These are phyloP conservation scores for Kwoniella sp. DNA, from an alignment of 768 basidiomycete species.

Conservation along the genomic window DNA sequence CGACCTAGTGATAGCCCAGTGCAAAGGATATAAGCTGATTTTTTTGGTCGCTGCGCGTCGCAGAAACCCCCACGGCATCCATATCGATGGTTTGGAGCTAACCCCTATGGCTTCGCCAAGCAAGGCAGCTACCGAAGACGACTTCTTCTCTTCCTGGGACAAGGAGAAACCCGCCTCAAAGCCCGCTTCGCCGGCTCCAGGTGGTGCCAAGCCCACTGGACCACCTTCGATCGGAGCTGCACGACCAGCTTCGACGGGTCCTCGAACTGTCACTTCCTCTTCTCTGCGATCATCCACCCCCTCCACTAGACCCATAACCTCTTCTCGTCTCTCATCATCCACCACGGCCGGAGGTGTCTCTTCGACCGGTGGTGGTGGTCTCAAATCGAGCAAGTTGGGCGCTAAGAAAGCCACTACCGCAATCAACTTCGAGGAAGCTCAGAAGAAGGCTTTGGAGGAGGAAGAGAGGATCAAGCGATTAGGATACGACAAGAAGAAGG, in stretches of 20 bases:
- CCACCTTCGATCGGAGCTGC: constrained; percentile 40
- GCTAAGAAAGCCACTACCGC: constrained; percentile 79
- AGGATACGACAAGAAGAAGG: constrained; percentile 82
- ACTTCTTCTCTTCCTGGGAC: constrained; percentile 97
- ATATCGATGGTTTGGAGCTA: constrained; percentile 74
- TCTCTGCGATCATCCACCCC: constrained; percentile 48
- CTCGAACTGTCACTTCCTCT: constrained; percentile 58
- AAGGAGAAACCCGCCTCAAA: constrained; percentile 67
- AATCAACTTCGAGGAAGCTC: constrained; percentile 92
- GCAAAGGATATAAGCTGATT: constrained; percentile 2
- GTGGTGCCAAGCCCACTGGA: constrained; percentile 59
- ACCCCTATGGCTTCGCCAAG: constrained; percentile 51
- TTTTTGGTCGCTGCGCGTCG: neutral
- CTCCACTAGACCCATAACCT: constrained; percentile 58
- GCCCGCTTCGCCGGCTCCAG: constrained; percentile 61
- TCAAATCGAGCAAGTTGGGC: constrained; percentile 67
- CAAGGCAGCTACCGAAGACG: constrained; percentile 61
- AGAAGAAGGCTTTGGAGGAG: constrained; percentile 84
- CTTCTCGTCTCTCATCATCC: constrained; percentile 49
- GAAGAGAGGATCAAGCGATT: constrained; percentile 88
- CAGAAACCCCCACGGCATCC: constrained; percentile 75
- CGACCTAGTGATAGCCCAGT: neutral
- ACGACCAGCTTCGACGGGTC: constrained; percentile 45
- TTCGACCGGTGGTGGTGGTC: constrained; percentile 56
- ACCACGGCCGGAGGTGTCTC: constrained; percentile 20